phyloP scores from a whole-genome alignment of 768 basidiomycete species.

The Lactarius sp. region DNA sequence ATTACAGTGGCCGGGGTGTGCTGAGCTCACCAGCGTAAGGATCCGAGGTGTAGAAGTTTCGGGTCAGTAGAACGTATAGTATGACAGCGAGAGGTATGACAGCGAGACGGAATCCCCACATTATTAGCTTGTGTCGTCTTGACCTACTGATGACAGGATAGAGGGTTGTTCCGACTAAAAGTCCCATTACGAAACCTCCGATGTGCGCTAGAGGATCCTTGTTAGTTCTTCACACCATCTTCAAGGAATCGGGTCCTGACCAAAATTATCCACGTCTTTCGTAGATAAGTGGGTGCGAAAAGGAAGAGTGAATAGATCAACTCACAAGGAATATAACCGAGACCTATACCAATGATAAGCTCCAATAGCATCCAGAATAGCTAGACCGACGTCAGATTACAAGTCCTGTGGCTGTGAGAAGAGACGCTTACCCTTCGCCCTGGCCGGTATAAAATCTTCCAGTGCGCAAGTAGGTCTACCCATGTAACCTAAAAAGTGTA shows the following conservation, averaged over 20 bases:
- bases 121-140: slow-evolving; percentile 62
- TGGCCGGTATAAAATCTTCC: slow-evolving; percentile 84
- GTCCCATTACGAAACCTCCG: slow-evolving; percentile 80
- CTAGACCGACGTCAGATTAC: slow-evolving; percentile 36
- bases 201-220: slow-evolving; percentile 60
- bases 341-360: slow-evolving; percentile 76
- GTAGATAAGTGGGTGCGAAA: not conserved
- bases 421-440: slow-evolving; percentile 55
- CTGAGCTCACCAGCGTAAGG: slow-evolving; percentile 67
- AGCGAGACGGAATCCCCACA: slow-evolving; percentile 66
- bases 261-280: slow-evolving; percentile 86
- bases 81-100: slow-evolving; percentile 74
- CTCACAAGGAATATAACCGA: slow-evolving; percentile 81
- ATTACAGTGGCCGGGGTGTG: not conserved
- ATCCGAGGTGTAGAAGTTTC: slow-evolving; percentile 88
- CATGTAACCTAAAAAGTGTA: slow-evolving; percentile 53
- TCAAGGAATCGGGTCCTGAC: slow-evolving; percentile 34
- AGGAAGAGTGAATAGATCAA: not conserved
- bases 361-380: slow-evolving; percentile 82
- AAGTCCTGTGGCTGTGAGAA: not conserved
- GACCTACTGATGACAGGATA: slow-evolving; percentile 87
- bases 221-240: slow-evolving; percentile 8
- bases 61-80: slow-evolving; percentile 73
- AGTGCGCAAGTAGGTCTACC: slow-evolving; percentile 90
- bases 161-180: slow-evolving; percentile 76